Percentiles rank a stretch among this genome's conserved stretches.
phyloP scores from a whole-genome alignment of 306 rosid species.

The Delonix regia region DNA sequence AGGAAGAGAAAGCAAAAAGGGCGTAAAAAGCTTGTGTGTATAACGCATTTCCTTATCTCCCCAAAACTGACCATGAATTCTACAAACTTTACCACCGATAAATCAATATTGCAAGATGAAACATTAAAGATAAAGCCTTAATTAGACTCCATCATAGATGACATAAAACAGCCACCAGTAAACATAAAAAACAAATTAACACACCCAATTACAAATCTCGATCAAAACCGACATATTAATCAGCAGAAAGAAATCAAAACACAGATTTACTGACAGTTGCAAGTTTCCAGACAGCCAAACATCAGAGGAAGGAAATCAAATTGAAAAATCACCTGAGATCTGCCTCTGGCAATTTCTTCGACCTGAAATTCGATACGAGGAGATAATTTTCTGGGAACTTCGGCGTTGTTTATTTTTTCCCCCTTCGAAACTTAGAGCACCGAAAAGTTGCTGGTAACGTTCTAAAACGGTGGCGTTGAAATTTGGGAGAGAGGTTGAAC shows the following conservation, averaged over 20 bases:
- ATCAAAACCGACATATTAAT: not conserved
- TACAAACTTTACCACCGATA: not conserved
- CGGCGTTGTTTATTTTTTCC: not conserved
- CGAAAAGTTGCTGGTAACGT: not conserved
- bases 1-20: not conserved
- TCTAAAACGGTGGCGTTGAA: constrained; percentile 34
- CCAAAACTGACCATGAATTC: not conserved
- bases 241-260: not conserved
- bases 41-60: not conserved
- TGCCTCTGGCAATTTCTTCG: not conserved
- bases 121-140: not conserved
- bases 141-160: not conserved
- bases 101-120: not conserved
- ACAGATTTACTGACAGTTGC: not conserved
- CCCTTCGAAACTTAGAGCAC: not conserved
- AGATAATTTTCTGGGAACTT: not conserved
- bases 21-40: not conserved
- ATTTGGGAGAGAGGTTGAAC: not conserved
- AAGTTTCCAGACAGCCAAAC: not conserved
- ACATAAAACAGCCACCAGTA: not conserved
- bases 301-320: not conserved
- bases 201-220: not conserved
- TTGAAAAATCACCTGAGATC: constrained; percentile 3
- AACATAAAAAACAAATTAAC: not conserved
- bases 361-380: not conserved